Base-by-base conservation (phyloP, 148 eudicot species). In the Fagopyrum esculentum region DNA sequence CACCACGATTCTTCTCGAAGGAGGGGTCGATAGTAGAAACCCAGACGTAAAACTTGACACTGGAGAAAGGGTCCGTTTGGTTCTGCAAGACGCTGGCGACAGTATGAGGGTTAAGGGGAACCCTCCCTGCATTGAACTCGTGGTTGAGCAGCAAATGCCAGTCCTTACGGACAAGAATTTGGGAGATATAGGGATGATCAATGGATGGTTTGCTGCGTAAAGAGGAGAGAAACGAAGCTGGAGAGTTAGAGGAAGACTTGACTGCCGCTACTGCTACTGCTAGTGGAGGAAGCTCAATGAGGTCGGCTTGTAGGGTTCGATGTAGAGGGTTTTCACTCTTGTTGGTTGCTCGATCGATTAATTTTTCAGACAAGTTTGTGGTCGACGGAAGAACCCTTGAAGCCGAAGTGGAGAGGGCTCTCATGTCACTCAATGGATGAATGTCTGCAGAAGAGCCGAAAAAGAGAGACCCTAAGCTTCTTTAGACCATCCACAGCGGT, bases 81-180 rank as follows among this genome's bases (percentile, higher is more conserved):
- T 90, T 92, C 79, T 95, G 98, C 84, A 95, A 76, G 70, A 92
- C 78, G 73, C 96, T 87, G 29, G 89, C 86, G 16, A 92, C 81
- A 29, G 60, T 70, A 72, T 77, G 85, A 71, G 81, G 80, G 85
- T 80, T 86, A 77, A 92, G 72, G 76, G 10, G 57, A 16, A 86
- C 69, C 75, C 92, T 89, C 55, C 84, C 83, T 46, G 89, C 86
- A 68, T 83, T 87, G 6, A 89, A 60, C 49, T 95, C 97, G 54
- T 95, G 98, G 61, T 81, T 83, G 11, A 92, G 91, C 86, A 95
- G 79, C 75, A 95, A 86, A 80, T 74, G 71, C 98, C 98, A 92
- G 66, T 95, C 97, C 79, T 86, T 92, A 49, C 96, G 83, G 30
- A 81, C 79, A 4, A 95, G 75, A 79, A 92, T 83, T 49, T 85